Evolutionary conservation across 768 basidiomycete species (phyloP).

Genomic region (Phaffia tasmanica): DNA sequence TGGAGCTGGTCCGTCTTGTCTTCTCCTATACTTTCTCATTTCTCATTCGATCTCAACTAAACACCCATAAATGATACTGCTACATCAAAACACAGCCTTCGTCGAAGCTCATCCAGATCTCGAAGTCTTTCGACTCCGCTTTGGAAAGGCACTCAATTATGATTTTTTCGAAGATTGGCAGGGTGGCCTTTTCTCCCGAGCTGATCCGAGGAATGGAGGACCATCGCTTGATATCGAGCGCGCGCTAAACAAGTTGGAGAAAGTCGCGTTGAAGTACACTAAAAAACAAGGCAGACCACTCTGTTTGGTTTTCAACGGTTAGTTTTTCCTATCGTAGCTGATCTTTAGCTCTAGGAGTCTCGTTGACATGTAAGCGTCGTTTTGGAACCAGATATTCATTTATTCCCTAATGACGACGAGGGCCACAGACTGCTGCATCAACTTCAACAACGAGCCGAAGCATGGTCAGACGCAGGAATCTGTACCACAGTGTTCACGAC

Average conservation of each 20-base stretch:
- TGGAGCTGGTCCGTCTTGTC: slow-evolving; percentile 35
- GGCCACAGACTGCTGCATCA: slow-evolving; percentile 71
- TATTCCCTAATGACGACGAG: slow-evolving; percentile 53
- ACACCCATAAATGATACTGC: no score
- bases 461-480: slow-evolving; percentile 58
- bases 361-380: not conserved
- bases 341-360: not conserved
- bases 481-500: slow-evolving; percentile 65
- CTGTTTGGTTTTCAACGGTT: slow-evolving; percentile 70
- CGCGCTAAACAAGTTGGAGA: slow-evolving; percentile 66
- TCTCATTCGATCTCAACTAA: no score
- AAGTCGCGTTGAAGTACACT: slow-evolving; percentile 62
- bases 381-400: slow-evolving; percentile 33
- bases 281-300: slow-evolving; percentile 53
- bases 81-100: slow-evolving; percentile 41
- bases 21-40: no score
- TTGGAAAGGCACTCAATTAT: slow-evolving; percentile 49
- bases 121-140: slow-evolving; percentile 70
- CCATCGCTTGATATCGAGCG: slow-evolving; percentile 71
- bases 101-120: slow-evolving; percentile 77
- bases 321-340: slow-evolving; percentile 35
- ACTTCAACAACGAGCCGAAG: slow-evolving; percentile 72
- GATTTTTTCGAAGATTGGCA: slow-evolving; percentile 32
- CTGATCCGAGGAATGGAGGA: slow-evolving; percentile 44
- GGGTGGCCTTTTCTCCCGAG: slow-evolving; percentile 21